Evolutionary conservation across 2,329 filamentous ascomycete species (phyloP).

Genomic region (Talaromyces sp.): DNA sequence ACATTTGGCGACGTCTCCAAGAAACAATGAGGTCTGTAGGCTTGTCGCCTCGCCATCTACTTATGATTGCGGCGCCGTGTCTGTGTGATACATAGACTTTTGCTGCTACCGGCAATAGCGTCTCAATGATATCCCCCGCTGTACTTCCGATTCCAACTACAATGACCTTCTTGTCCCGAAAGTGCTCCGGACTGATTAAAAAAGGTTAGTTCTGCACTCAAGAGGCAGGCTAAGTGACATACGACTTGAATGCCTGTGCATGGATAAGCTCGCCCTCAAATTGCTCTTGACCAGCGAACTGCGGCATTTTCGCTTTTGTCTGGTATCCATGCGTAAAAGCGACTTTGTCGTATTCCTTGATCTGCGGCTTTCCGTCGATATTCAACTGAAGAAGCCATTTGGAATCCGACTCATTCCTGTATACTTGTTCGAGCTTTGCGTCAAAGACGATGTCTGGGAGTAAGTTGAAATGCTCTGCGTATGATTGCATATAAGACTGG

Average conservation of each 20-base stretch:
- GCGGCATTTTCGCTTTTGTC: slow-evolving; percentile 36
- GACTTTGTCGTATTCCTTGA: slow-evolving; percentile 39
- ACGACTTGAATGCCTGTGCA: slow-evolving; percentile 20
- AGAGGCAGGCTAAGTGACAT: neutral
- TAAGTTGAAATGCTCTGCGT: slow-evolving; percentile 42
- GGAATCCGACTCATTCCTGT: slow-evolving; percentile 25
- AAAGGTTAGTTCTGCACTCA: neutral
- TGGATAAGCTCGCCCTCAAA: slow-evolving; percentile 44
- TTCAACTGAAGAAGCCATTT: slow-evolving; percentile 35
- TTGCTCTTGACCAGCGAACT: slow-evolving; percentile 34
- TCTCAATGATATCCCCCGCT: neutral
- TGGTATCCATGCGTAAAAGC: slow-evolving; percentile 37
- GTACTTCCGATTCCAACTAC: neutral
- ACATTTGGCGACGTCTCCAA: slow-evolving; percentile 28
- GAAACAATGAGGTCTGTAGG: slow-evolving; percentile 36
- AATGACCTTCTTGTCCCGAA: neutral
- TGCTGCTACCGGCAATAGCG: neutral
- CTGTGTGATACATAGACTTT: slow-evolving; percentile 3
- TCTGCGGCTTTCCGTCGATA: slow-evolving; percentile 23
- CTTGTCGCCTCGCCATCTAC: neutral
- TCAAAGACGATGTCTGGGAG: slow-evolving; percentile 35
- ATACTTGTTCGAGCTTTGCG: slow-evolving; percentile 30
- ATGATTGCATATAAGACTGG: slow-evolving; percentile 42
- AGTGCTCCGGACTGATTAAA: neutral
- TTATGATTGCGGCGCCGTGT: neutral